These are phyloP conservation scores for Thraustochytrium sp. DNA, from an alignment of 352 stramenopile genomes.

Conservation along the genomic window DNA sequence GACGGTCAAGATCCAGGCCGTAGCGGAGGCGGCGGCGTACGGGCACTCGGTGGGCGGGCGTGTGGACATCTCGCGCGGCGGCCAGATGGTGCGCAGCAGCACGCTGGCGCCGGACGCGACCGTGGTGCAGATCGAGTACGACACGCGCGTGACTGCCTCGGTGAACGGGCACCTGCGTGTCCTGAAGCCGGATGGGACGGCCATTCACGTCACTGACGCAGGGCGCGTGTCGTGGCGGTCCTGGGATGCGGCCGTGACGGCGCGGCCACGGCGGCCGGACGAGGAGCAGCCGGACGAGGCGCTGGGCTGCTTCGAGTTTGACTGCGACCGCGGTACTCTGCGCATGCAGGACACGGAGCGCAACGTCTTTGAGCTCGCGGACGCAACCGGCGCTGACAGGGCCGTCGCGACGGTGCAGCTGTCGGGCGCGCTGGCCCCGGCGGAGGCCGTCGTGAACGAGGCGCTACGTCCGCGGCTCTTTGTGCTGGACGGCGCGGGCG, in stretches of 20 bases:
- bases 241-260: neutral
- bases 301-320: neutral
- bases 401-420: neutral
- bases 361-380: neutral
- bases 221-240: neutral
- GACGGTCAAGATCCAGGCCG: constrained; percentile 11
- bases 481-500: neutral
- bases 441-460: constrained; percentile 19
- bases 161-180: neutral
- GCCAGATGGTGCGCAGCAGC: neutral
- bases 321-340: neutral
- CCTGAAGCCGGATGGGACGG: constrained; percentile 5
- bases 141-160: constrained; percentile 24
- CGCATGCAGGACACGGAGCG: constrained; percentile 19
- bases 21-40: neutral
- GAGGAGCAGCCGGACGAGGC: neutral
- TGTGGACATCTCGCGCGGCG: constrained; percentile 22
- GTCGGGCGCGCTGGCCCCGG: neutral
- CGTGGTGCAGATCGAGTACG: constrained; percentile 30
- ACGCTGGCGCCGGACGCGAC: constrained; percentile 25
- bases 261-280: neutral
- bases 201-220: neutral
- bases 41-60: neutral
- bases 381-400: neutral
- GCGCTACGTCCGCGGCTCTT: constrained; percentile 7